Conservation (phyloP, 768 basidiomycete species). For the Sporobolomyces pararoseus region DNA sequence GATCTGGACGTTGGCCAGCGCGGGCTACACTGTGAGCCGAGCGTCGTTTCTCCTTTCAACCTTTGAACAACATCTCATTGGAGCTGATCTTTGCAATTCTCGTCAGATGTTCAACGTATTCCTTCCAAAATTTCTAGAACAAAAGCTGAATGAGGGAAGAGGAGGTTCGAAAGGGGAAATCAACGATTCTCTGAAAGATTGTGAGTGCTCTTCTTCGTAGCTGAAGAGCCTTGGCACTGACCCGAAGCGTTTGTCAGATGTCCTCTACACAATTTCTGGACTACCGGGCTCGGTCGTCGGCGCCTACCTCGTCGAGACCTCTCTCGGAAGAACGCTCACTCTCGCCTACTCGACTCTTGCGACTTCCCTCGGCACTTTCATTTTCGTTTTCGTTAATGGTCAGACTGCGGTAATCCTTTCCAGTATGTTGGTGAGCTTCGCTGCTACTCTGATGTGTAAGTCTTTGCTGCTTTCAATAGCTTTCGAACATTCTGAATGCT, state of each 20-base stretch:
- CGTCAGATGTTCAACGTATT: constrained; percentile 86
- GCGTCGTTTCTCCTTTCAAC: neutral
- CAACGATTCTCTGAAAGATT: constrained; percentile 70
- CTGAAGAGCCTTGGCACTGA: neutral
- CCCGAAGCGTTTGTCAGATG: neutral
- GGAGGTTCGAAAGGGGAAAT: constrained; percentile 44
- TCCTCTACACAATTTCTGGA: constrained; percentile 29
- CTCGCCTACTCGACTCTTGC: constrained; percentile 70
- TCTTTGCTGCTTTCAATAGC: neutral
- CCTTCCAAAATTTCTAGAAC: constrained; percentile 78
- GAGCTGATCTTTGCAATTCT: no score
- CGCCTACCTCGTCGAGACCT: constrained; percentile 71
- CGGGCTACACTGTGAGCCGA: constrained; percentile 60
- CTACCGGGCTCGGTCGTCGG: constrained; percentile 59
- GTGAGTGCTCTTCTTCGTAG: constrained; percentile 61
- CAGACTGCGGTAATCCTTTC: constrained; percentile 62
- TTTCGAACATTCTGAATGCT: constrained; percentile 48
- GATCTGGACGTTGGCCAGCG: constrained; percentile 69
- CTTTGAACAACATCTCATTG: neutral
- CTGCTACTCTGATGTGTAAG: constrained; percentile 60
- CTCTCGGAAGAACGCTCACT: constrained; percentile 63
- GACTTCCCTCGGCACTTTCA: constrained; percentile 68
- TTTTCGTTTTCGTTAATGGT: constrained; percentile 62
- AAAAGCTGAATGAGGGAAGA: constrained; percentile 48
- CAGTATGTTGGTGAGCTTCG: constrained; percentile 69